A percentile compares a stretch with the other conserved stretches of the same genome.
phyloP scores from a whole-genome alignment of 352 stramenopile genomes.

The Pythium aristosporum region DNA sequence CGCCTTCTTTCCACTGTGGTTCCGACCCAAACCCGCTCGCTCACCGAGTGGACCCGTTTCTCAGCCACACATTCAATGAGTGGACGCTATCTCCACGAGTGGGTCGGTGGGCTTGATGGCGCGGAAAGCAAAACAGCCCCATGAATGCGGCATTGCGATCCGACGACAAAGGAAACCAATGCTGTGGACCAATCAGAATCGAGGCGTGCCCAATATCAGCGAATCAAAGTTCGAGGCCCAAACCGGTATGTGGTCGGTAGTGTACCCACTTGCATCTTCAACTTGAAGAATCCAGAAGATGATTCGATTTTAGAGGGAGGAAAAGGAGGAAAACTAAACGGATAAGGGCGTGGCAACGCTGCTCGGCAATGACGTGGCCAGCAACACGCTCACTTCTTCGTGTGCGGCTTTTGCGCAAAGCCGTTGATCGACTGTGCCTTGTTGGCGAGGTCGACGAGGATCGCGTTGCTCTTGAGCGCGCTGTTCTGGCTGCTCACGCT shows the following conservation, averaged over 20 bases:
- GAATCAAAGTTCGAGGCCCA: not conserved
- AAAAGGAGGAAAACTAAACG: not conserved
- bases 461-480: conserved; percentile 8
- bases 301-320: not conserved
- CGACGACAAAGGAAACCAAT: conserved; percentile 14
- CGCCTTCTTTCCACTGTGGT: too few species aligned
- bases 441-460: conserved; percentile 15
- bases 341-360: not conserved
- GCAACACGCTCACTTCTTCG: not conserved
- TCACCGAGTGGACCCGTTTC: not conserved
- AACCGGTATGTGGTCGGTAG: conserved; percentile 2
- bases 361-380: not conserved
- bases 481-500: not conserved
- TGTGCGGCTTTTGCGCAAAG: not conserved
- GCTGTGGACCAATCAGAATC: conserved; percentile 5
- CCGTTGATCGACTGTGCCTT: not conserved
- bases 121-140: too few species aligned
- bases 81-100: too few species aligned
- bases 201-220: not conserved
- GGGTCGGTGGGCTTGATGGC: too few species aligned
- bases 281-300: not conserved
- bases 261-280: conserved; percentile 6
- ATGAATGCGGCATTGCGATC: not conserved
- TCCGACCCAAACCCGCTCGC: too few species aligned
- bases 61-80: too few species aligned